Base-by-base conservation (phyloP, 192 early-diverging fungal species). In the Lobosporangium transversale region DNA sequence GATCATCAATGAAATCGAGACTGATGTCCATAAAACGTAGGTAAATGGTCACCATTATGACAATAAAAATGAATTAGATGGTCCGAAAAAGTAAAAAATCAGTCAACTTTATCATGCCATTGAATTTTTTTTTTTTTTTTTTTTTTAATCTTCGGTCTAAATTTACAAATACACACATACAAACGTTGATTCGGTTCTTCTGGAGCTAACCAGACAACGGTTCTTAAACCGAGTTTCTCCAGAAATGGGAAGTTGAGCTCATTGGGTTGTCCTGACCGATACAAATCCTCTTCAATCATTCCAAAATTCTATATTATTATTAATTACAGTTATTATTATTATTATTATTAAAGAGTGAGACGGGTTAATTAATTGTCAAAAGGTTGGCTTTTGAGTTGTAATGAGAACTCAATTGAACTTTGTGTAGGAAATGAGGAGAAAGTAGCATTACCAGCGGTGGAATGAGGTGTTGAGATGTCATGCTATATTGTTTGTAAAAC, bases 201-300 rank as follows among this genome's bases (percentile, higher is more conserved):
- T 12, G 95, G 95, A 12, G 97, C 98, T 27, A 99, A 88, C 89
- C 92, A 99, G 0, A 97, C 87, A 31, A 99, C 93, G 11, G 95
- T 96, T 49, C 93, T 93, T 57, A 99, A 86, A 7, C 92, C 95
- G 4, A 99, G 90, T 69, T 94, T 96, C 69, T 98, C 98, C 58
- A 99, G 87, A 69, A 98, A 98, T 0, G 98, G 98, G 79, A 98
- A 99, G 85, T 99, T 99, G 58, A 99, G 89, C 83, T 99, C 98
- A 75, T 99, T 98, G 17, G 98, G 98, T 75, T 98, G 96, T 24
- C 94, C 92, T 21, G 95, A 98, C 45, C 98, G 88, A 82, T 97
- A 99, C 18, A 99, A 86, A 68, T 96, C 91, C 65, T 97, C 95
- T 74, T 99, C 97, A 47, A 98, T 93, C 86, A 98, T 93, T 3